Base-by-base conservation (phyloP, 169 alveolate species). In the Cyclospora cayetanensis region DNA sequence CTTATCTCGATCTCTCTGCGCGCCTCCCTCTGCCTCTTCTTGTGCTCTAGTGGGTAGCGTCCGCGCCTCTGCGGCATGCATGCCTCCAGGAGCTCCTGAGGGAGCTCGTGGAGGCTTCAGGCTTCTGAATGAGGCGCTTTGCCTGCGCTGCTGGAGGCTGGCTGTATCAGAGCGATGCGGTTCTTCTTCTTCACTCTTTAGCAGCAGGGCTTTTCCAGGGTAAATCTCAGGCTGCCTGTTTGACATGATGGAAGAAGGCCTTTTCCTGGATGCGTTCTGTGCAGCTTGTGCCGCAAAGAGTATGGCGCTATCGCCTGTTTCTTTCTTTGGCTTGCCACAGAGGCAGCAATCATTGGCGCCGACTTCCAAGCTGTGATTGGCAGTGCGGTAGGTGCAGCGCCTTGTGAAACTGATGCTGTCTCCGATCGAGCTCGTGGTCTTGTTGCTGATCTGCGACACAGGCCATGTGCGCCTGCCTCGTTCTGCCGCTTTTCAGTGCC, bases 281-380 rank as follows among this genome's bases (percentile, higher is more conserved):
- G 9, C 42, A 79, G 89, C 15, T 46, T 90, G 50, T 93, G 96
- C 70, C 76, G 96, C 41, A 91, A 84, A 27, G 92, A 95, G 76
- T 95, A 89, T 80, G 50, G 93, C n/a, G 87, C 93, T n/a, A 65
- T 85, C n/a, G 90, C 86, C 41, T 43, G 95, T 43, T 37, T 80
- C 31, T 60, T 91, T 20, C 90, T 96, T 31, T 95, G 96, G 97
- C 43, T 91, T 3, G 86, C 93, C 94, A 89, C 95, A n/a, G 97
- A 95, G 92, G 42, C 94, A 7, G 97, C 97, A 4, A 95, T 95
- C 68, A 95, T 95, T 4, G 97, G 97, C 11, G 91, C 96, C 22
- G 97, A 95, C 76, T 83, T 95, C 31, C 95, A 95, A 85, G 97
- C 95, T 52, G 96, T 93, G 20, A 87, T 94, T 35, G 97, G 97